Base-by-base conservation (phyloP, 441 rosid genomes). In the Euphorbia neoarborescens region DNA sequence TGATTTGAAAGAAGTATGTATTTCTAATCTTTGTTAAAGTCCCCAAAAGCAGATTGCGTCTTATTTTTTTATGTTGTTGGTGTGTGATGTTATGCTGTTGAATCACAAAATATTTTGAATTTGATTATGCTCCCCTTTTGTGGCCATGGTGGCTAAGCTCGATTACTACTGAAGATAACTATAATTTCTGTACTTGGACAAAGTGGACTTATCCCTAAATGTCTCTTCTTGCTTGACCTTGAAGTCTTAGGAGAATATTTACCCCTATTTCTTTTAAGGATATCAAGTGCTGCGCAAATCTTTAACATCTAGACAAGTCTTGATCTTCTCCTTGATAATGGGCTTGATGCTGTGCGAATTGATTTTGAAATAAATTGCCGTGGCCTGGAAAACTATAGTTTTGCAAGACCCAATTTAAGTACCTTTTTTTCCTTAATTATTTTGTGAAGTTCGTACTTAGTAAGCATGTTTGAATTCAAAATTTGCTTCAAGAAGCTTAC, bases 1-100 rank as follows among this genome's bases (percentile, higher is more conserved):
- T 65, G 97, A 89, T 76, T 72, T 95, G 73, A 80, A 81, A 75
- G 95, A 87, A 86, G 98, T 92, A 79, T 56, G 82, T 65, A 77
- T 62, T 54, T 54, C 38, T 54, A 42, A 34, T 38, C 27, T 30
- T 42, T 53, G 4, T 27, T 62, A 38, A 12, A 17, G 7, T n/a
- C 40, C 30, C 14, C 7, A 7, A 30, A 9, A 30, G 32, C 61
- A n/a, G 51, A 14, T 38, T 38, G 51, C 20, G 13, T 13, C 27
- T 15, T 38, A n/a, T 37, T 28, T 56, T 5, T n/a, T n/a, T 42
- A 11, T 65, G 65, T 3, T 58, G 4, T 32, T 27, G 44, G 28
- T 32, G 7, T 20, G 13, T 20, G 57, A 51, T 51, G 25, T n/a
- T 51, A n/a, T n/a, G 53, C 10, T 51, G 57, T 51, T 51, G 57